Conservation (phyloP, 306 rosid genomes). For the Pachyrhizus erosus region DNA sequence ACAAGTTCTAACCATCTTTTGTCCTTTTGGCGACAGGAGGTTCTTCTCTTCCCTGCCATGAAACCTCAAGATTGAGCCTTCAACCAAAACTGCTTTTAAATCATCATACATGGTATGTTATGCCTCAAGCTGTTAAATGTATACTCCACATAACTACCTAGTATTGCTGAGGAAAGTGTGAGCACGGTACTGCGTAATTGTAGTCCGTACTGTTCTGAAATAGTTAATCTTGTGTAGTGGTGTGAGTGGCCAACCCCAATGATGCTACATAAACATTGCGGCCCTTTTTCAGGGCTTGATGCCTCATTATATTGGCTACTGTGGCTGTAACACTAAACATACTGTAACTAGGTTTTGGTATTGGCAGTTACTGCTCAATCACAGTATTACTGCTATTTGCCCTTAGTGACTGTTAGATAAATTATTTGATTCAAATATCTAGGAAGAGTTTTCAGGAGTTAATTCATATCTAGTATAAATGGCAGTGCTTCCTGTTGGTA, state of each 20-base stretch:
- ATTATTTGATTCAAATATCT: neutral
- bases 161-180: neutral
- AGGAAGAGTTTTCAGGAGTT: neutral
- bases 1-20: neutral
- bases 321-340: neutral
- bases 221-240: neutral
- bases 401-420: neutral
- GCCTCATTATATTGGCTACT: neutral
- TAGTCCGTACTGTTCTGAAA: neutral
- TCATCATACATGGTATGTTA: neutral
- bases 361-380: neutral
- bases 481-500: neutral
- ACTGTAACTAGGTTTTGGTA: neutral
- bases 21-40: slow-evolving; percentile 66
- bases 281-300: neutral
- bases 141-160: neutral
- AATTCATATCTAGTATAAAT: neutral
- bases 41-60: slow-evolving; percentile 93
- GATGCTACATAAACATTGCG: neutral
- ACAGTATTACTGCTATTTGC: neutral
- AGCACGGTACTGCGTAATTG: neutral
- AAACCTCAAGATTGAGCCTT: slow-evolving; percentile 77
- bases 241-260: neutral
- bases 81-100: slow-evolving; percentile 43
- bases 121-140: neutral